Conservation (phyloP, 163 green algal genomes). For the Prototheca wickerhamii region DNA sequence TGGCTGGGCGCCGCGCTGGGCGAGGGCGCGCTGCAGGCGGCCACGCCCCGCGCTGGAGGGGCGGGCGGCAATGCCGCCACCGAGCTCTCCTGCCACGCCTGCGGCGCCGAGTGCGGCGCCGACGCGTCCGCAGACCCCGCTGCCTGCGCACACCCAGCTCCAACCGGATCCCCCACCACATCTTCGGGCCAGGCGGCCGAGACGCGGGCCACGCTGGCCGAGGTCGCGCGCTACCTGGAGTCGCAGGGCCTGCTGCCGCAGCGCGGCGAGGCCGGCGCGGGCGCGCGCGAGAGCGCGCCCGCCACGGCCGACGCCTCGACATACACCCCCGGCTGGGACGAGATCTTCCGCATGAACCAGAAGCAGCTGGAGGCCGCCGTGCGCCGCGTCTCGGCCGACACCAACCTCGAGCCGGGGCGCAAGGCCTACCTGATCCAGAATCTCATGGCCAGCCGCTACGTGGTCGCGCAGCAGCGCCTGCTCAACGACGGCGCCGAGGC, state of each 20-base stretch:
- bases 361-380: slow-evolving; percentile 83
- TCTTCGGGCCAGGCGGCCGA: slow-evolving; percentile 9
- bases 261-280: slow-evolving; percentile 19
- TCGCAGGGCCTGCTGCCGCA: slow-evolving; percentile 11
- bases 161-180: not conserved
- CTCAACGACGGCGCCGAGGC: slow-evolving; percentile 7
- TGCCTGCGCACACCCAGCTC: no score
- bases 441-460: slow-evolving; percentile 93
- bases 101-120: no score
- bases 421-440: slow-evolving; percentile 98
- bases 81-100: not conserved
- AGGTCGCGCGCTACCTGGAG: slow-evolving; percentile 59
- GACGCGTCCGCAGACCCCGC: not conserved
- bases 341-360: slow-evolving; percentile 98
- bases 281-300: not conserved
- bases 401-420: slow-evolving; percentile 73
- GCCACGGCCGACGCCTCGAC: not conserved
- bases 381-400: slow-evolving; percentile 71
- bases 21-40: not conserved
- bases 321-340: slow-evolving; percentile 85
- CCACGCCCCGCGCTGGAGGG: not conserved
- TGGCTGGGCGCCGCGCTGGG: slow-evolving; percentile 65
- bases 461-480: slow-evolving; percentile 85
- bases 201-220: slow-evolving; percentile 16
- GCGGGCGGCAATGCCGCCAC: not conserved